These are phyloP conservation scores for Bodo saltans DNA, from an alignment of 78 protist species.

Conservation along the genomic window DNA sequence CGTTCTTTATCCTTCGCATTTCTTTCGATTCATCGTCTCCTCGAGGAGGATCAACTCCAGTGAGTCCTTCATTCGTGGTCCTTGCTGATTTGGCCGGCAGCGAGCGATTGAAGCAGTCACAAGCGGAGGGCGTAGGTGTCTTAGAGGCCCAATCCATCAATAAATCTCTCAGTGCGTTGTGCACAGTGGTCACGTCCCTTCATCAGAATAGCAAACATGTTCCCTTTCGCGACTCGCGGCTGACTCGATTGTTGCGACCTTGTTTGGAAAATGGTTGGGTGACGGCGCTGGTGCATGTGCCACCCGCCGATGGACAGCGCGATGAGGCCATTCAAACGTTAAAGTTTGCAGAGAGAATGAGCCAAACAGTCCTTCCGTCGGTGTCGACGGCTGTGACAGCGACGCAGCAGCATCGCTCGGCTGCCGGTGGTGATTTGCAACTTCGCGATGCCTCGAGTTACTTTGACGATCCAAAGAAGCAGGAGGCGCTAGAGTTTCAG, in stretches of 20 bases:
- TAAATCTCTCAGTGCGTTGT: constrained; percentile 11
- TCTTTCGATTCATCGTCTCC: no score
- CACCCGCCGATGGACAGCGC: neutral
- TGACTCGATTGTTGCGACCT: constrained; percentile 6
- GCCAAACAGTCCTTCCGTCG: no score
- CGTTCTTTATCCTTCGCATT: neutral
- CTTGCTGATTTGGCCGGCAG: constrained; percentile 42
- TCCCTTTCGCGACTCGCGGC: constrained; percentile 25
- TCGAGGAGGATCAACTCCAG: no score
- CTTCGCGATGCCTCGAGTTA: no score
- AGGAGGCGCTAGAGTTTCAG: no score
- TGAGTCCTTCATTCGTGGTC: neutral
- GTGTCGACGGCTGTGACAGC: no score
- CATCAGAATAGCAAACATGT: neutral
- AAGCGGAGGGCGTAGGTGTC: constrained; percentile 18
- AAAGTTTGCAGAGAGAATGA: neutral
- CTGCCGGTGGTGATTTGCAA: no score
- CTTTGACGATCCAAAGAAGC: no score
- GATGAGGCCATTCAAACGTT: neutral
- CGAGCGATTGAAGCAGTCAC: neutral
- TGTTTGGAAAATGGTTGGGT: constrained; percentile 23
- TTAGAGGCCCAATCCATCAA: constrained; percentile 26
- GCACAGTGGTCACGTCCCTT: constrained; percentile 27
- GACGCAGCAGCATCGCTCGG: no score
- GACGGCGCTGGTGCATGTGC: neutral